Conservation (phyloP, 2,329 filamentous ascomycete genomes). For the Clonostachys rosea region DNA sequence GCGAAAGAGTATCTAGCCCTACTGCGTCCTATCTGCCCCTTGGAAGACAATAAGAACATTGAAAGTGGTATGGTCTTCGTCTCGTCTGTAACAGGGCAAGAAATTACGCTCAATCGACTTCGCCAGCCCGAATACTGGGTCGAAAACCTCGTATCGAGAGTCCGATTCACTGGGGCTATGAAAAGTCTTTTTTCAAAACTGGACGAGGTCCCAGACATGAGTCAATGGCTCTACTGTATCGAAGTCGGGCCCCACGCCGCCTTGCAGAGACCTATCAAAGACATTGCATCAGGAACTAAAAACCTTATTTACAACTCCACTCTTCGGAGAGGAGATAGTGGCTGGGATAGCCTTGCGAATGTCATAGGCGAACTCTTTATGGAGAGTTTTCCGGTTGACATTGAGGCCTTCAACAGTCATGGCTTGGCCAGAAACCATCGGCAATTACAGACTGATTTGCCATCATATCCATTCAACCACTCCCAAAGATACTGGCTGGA, state of each 20-base stretch:
- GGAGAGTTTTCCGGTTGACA: conserved; percentile 19
- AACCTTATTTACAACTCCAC: no score
- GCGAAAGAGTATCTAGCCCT: conserved; percentile 11
- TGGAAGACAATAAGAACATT: no score
- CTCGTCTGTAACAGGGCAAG: neutral
- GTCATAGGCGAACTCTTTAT: neutral
- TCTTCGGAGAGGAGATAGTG: no score
- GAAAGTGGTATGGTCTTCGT: neutral
- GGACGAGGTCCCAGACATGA: neutral
- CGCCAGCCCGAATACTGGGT: conserved; percentile 19
- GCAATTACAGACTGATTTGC: conserved; percentile 18
- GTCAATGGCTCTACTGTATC: neutral
- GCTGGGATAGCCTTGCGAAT: no score
- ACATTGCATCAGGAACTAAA: neutral
- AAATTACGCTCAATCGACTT: neutral
- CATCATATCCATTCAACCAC: conserved; percentile 30
- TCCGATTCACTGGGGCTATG: conserved; percentile 22
- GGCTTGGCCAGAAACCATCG: neutral
- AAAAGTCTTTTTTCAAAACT: neutral
- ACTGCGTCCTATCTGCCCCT: neutral
- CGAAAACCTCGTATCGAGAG: conserved; percentile 23
- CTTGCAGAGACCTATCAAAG: conserved; percentile 1
- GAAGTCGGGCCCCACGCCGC: neutral
- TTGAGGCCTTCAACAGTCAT: conserved; percentile 30
- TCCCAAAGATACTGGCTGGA: conserved; percentile 21